These are phyloP conservation scores for Bauhinia variegata DNA, from an alignment of 306 rosid species.

Conservation along the genomic window DNA sequence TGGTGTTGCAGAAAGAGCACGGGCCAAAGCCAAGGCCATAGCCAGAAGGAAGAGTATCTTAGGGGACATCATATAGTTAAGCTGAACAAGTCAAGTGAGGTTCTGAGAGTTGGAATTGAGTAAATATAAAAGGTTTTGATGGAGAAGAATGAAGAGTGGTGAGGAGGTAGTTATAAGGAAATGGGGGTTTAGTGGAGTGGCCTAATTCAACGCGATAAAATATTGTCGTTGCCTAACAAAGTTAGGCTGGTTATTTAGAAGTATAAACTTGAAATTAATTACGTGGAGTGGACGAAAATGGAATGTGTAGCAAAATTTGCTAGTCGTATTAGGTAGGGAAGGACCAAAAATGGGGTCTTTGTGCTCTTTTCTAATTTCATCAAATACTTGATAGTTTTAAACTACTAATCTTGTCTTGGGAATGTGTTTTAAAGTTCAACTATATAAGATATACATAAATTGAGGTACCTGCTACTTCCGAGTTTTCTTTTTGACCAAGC, in stretches of 20 bases:
- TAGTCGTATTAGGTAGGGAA: not conserved
- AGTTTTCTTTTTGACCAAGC: too few relatives aligned
- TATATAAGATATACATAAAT: too few relatives aligned
- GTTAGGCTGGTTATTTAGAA: constrained; percentile 29
- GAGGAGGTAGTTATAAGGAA: constrained; percentile 15
- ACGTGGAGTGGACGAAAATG: constrained; percentile 4
- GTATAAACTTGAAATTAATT: constrained; percentile 8
- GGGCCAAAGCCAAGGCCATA: constrained; percentile 35
- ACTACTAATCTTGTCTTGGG: too few relatives aligned
- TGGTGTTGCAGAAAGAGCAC: constrained; percentile 37
- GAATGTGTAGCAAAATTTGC: not conserved
- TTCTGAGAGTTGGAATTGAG: not conserved
- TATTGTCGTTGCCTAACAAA: constrained; percentile 40
- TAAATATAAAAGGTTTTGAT: constrained; percentile 17
- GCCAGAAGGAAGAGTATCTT: constrained; percentile 33
- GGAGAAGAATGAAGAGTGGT: constrained; percentile 10
- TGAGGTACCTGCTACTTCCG: too few relatives aligned
- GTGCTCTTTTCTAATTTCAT: too few relatives aligned
- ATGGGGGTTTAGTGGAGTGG: constrained; percentile 24
- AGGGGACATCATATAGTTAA: constrained; percentile 42
- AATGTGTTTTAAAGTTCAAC: too few relatives aligned
- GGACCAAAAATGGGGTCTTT: not conserved
- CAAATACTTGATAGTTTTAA: too few relatives aligned
- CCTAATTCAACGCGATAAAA: constrained; percentile 31
- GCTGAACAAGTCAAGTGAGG: not conserved